Evolutionary conservation across 192 early-diverging fungal genomes (phyloP), one percentile per base, ranked within the genome.

Genomic region (Coemansia sp.): DNA sequence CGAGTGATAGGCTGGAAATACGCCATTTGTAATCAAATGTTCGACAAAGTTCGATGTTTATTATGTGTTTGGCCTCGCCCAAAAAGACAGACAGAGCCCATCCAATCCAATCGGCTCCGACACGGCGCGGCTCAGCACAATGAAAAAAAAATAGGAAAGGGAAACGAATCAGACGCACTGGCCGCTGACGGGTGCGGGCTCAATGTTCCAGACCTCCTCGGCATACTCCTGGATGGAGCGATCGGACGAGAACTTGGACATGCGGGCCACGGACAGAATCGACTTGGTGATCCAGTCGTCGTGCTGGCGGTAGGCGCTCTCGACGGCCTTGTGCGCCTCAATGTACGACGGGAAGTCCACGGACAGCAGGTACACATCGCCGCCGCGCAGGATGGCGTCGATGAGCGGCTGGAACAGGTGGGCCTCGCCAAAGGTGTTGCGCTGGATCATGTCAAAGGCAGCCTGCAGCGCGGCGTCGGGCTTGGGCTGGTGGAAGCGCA

Each of bases 221-320:
- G 95, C 95, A 55, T 97, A 98, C 58, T 98, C 96, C 63, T 87
- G 73, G 80, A 98, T 92, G 19, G 96, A 73, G 60, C 90, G 86
- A 72, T 90, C 90, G 42, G 86, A 86, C 54, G 86, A 93, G 81
- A 98, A 98, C 72, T 95, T 95, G 75, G 94, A 88, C 95, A 98
- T 98, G 60, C 86, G 80, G 48, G 94, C 91, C 24, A 92, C 90
- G 29, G 91, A 93, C 48, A 86, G 81, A 61, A 98, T 97, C 54
- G 88, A 92, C 78, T 90, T 91, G 69, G 89, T 89, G 46, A 89
- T 81, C 97, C 97, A 98, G 46, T 81, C 83, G 12, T 83, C 70
- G 61, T 84, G 84, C 79, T 97, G 82, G 69, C 88, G 85, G 83
- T 88, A 98, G 2, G 89, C 88, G n/a, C 62, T 82, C 72, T 98